These are phyloP conservation scores for Vanrija sp. DNA, from an alignment of 1,284 basidiomycete genomes.

Conservation along the genomic window DNA sequence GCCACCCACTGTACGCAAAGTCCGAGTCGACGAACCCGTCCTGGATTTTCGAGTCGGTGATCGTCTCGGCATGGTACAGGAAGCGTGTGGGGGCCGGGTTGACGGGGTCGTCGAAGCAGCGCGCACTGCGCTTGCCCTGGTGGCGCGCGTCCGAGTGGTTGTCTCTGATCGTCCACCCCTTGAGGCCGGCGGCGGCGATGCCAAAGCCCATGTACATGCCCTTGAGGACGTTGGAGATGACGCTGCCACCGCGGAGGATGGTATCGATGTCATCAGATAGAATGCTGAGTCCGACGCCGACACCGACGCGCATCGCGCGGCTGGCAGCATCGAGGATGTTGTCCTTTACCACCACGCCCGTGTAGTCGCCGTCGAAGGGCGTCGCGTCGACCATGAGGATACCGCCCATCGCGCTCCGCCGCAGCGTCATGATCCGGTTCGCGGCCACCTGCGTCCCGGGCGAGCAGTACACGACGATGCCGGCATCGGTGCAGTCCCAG, in stretches of 20 bases:
- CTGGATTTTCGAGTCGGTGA: constrained; percentile 39
- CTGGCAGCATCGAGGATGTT: constrained; percentile 48
- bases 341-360: constrained; percentile 41
- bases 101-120: constrained; percentile 46
- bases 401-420: constrained; percentile 47
- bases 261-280: constrained; percentile 50
- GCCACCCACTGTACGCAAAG: constrained; percentile 47
- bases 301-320: constrained; percentile 50
- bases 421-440: constrained; percentile 45
- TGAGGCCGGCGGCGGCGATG: constrained; percentile 46
- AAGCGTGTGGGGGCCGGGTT: constrained; percentile 46
- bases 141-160: constrained; percentile 46
- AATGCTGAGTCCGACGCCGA: constrained; percentile 50
- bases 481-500: constrained; percentile 47
- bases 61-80: constrained; percentile 33
- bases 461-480: constrained; percentile 51
- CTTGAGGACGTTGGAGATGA: constrained; percentile 38
- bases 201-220: constrained; percentile 50
- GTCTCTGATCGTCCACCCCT: constrained; percentile 44
- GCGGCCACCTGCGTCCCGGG: constrained; percentile 46
- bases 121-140: constrained; percentile 35
- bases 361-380: constrained; percentile 50
- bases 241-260: constrained; percentile 39
- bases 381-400: constrained; percentile 51
- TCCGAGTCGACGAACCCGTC: constrained; percentile 43